Evolutionary conservation across 2,329 filamentous ascomycete genomes (phyloP).

Genomic region (Hymenoscyphus infarciens): DNA sequence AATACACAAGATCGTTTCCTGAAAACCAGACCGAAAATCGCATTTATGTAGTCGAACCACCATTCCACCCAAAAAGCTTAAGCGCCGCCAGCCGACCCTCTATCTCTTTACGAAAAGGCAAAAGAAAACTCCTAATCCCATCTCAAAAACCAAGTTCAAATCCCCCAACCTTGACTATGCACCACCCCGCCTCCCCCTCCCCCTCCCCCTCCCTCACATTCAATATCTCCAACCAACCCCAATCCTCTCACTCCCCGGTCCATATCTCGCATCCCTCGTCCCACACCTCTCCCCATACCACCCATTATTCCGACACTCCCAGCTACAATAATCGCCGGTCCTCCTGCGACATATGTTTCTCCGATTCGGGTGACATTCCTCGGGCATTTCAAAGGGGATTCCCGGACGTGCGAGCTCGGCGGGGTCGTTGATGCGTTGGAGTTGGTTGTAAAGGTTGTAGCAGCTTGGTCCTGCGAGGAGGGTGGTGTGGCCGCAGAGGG

Average conservation of each 20-base stretch:
- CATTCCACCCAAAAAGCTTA: too few species aligned
- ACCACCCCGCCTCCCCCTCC: not conserved
- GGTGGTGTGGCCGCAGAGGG: constrained; percentile 31
- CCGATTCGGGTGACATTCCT: constrained; percentile 27
- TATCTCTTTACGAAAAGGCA: too few species aligned
- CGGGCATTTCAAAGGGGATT: constrained; percentile 30
- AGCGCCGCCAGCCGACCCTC: too few species aligned
- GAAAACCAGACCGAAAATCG: too few species aligned
- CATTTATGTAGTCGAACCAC: too few species aligned
- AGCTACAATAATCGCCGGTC: constrained; percentile 26
- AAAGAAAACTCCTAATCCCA: not conserved
- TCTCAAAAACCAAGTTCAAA: not conserved
- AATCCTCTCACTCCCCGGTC: constrained; percentile 30
- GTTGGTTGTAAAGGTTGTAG: constrained; percentile 32
- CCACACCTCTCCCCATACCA: constrained; percentile 27
- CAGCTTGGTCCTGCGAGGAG: constrained; percentile 32
- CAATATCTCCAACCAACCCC: constrained; percentile 33
- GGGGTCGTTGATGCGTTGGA: constrained; percentile 34
- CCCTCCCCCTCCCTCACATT: not conserved
- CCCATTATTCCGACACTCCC: constrained; percentile 33
- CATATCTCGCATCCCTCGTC: constrained; percentile 29
- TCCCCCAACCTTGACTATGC: not conserved
- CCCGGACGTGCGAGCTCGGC: constrained; percentile 17
- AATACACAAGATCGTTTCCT: too few species aligned
- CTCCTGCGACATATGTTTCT: constrained; percentile 23